phyloP scores from a whole-genome alignment of 2,329 filamentous ascomycete genomes.

The Paramyrothecium roridum region DNA sequence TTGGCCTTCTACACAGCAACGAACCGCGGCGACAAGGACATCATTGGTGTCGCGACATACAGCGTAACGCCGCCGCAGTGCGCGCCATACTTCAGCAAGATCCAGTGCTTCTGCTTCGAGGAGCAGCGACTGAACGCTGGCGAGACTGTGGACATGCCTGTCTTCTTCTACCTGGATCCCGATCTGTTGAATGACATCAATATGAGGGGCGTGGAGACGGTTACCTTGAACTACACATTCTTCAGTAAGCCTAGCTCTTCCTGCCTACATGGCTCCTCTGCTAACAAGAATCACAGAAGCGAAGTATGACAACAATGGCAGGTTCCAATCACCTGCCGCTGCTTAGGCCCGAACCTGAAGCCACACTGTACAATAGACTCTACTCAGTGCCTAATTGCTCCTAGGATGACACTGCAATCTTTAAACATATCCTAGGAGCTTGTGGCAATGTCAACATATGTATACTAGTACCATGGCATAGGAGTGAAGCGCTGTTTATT shows the following conservation, averaged over 20 bases:
- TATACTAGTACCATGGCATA: too few species aligned
- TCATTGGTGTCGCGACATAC: constrained; percentile 97
- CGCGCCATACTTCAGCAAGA: constrained; percentile 98
- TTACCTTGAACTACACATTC: constrained; percentile 96
- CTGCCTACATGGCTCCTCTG: not conserved
- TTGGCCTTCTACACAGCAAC: constrained; percentile 97
- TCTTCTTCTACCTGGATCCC: constrained; percentile 98
- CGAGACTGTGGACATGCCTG: constrained; percentile 98
- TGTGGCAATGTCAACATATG: too few species aligned
- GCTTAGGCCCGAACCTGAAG: constrained; percentile 10
- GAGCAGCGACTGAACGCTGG: constrained; percentile 91
- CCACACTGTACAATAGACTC: constrained; percentile 14
- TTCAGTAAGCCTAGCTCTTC: constrained; percentile 70
- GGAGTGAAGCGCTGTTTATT: too few species aligned
- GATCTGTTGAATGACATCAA: constrained; percentile 89
- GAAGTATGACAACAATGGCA: constrained; percentile 43
- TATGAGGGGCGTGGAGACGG: constrained; percentile 92
- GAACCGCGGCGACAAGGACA: constrained; percentile 85
- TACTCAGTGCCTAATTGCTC: constrained; percentile 1
- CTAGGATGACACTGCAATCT: not conserved
- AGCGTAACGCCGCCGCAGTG: constrained; percentile 95
- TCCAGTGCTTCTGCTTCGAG: constrained; percentile 99
- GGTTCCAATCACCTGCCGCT: constrained; percentile 34
- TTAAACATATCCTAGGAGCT: too few species aligned
- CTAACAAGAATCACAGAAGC: constrained; percentile 40